Base-by-base conservation (phyloP, 148 eudicot species). In the Suaeda aralocaspica region DNA sequence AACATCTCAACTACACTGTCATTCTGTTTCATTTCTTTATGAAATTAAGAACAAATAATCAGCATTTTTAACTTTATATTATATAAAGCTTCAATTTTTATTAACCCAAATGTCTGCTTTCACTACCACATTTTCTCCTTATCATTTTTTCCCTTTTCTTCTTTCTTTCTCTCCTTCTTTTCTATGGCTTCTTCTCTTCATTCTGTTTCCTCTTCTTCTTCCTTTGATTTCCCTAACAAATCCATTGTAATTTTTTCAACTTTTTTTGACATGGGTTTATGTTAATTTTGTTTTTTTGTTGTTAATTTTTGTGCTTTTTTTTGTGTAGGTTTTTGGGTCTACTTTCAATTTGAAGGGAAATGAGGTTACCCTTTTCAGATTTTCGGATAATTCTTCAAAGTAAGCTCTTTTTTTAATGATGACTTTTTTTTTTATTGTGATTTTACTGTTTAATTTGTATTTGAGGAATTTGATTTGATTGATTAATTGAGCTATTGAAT, bases 261-360 rank as follows among this genome's bases (percentile, higher is more conserved):
- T 30, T 57, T 10, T 68, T 19, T 48, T 55, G 29, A 29, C 31
- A 4, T n/a, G 22, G 12, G 8, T 26, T 31, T 22, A 18, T 22
- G 30, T 79, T 30, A 0, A 8, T 25, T 34, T 15, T 36, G 8
- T 36, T 36, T 36, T 36, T 76, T 61, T 61, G 24, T 39, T 30
- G 71, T 15, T 80, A 59, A 72, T 77, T 63, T 55, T 50, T 64
- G 9, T 70, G 14, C 36, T 63, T 48, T 42, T 42, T 76, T 31
- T 74, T 46, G 36, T 59, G 79, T 76, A 91, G 92, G 82, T 91
- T 70, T 78, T 77, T 75, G 86, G 82, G 46, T 36, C 81, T 52
- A 67, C 70, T 76, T 57, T 84, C 81, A 82, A 76, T 71, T 74
- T 81, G 52, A 73, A 67, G 60, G 84, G 72, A 77, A 76, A 67